Conservation (phyloP, 805 yeast species). For the Ogataea pilisensis region DNA sequence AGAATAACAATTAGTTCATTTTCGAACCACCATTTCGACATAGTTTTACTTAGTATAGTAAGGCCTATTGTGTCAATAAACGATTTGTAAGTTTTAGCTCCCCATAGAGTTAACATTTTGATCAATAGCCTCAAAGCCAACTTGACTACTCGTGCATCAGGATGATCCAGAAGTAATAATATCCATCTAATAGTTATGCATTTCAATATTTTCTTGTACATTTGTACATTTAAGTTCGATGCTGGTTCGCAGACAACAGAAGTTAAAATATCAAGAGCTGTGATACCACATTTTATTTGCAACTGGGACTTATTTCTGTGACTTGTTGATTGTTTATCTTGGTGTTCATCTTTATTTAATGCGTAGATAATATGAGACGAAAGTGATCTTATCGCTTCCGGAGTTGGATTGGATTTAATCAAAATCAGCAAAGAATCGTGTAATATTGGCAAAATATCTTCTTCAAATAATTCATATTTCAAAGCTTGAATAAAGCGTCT, state of each 20-base stretch:
- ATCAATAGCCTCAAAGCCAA: constrained; percentile 44
- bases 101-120: constrained; percentile 43
- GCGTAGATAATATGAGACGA: constrained; percentile 50
- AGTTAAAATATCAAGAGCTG: constrained; percentile 35
- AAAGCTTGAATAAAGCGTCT: constrained; percentile 47
- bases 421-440: constrained; percentile 37
- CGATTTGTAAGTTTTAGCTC: constrained; percentile 41
- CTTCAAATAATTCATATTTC: constrained; percentile 37
- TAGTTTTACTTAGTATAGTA: constrained; percentile 40
- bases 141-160: constrained; percentile 33
- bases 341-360: constrained; percentile 29
- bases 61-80: constrained; percentile 53
- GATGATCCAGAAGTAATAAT: constrained; percentile 46
- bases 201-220: constrained; percentile 41
- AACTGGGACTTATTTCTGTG: constrained; percentile 3
- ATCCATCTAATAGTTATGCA: constrained; percentile 65
- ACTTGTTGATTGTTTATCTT: not conserved
- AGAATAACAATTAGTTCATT: constrained; percentile 39
- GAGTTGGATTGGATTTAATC: constrained; percentile 44
- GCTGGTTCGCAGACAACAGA: constrained; percentile 38
- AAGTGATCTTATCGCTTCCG: constrained; percentile 51
- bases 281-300: constrained; percentile 30
- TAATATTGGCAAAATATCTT: constrained; percentile 34
- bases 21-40: constrained; percentile 47
- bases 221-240: constrained; percentile 5